These are phyloP conservation scores for Penicillium manginii DNA, from an alignment of 495 filamentous ascomycete species.

Conservation along the genomic window DNA sequence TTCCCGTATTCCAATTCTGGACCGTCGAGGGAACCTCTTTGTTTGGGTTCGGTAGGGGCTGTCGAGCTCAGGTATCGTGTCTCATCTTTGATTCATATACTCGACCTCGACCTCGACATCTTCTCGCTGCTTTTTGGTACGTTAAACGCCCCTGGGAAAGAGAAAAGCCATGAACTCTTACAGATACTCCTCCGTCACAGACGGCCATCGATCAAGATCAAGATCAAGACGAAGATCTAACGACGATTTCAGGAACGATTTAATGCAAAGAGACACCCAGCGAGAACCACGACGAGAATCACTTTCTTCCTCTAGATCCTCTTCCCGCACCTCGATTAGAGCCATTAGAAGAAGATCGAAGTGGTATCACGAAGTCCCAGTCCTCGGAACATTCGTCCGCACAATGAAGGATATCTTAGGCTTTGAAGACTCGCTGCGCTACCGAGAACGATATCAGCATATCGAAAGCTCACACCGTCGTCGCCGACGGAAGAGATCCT, in stretches of 20 bases:
- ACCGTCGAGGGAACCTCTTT: background rate
- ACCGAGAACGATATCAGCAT: background rate
- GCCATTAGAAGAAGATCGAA: background rate
- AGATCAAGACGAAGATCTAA: no score
- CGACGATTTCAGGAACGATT: no score
- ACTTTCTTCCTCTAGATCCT: background rate
- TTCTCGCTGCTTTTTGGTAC: background rate
- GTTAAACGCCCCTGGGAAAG: background rate
- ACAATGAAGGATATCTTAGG: background rate
- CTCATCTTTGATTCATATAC: background rate
- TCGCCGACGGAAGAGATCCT: background rate
- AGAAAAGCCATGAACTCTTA: background rate
- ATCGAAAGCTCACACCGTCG: background rate
- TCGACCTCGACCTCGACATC: background rate
- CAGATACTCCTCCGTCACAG: background rate
- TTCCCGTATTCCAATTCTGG: no score
- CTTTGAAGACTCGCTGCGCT: background rate
- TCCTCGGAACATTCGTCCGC: constrained; percentile 9
- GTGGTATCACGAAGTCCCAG: constrained; percentile 5
- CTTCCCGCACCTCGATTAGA: background rate
- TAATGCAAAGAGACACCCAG: no score
- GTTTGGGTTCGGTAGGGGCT: background rate
- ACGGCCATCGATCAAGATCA: no score
- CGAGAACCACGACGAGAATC: no score
- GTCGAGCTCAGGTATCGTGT: background rate